Conservation (phyloP, 2,329 filamentous ascomycete genomes). For the Fusarium succisae region DNA sequence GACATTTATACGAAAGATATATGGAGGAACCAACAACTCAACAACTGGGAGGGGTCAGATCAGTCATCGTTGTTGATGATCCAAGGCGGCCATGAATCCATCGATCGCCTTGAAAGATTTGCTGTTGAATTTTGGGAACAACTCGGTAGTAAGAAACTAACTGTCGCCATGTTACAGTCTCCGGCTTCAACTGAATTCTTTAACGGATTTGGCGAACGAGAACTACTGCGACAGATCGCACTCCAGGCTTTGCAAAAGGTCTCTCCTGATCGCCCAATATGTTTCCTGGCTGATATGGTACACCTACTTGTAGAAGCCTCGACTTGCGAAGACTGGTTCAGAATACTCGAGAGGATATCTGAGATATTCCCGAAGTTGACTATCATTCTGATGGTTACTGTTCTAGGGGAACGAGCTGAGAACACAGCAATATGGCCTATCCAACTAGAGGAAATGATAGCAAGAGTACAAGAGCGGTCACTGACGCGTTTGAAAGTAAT, state of each 20-base stretch:
- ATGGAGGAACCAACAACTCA: not conserved
- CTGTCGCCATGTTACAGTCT: rapidly evolving
- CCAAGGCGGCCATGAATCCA: not conserved
- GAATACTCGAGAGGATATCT: not conserved
- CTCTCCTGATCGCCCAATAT: rapidly evolving
- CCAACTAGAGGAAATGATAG: rapidly evolving
- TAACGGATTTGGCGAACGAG: rapidly evolving
- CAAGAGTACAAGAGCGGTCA: not conserved
- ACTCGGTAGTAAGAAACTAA: rapidly evolving
- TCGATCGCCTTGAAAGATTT: not conserved
- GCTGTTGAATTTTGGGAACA: not conserved
- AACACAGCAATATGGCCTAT: rapidly evolving
- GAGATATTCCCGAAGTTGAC: not conserved
- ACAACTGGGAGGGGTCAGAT: not conserved
- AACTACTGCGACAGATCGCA: not conserved
- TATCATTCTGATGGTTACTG: not conserved
- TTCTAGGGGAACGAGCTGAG: not conserved
- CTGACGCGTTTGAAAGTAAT: rapidly evolving
- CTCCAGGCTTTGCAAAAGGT: not conserved
- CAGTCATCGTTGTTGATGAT: not conserved
- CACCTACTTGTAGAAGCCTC: not conserved
- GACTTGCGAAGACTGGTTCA: not conserved
- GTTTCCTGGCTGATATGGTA: not conserved
- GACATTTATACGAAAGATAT: not conserved
- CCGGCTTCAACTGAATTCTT: rapidly evolving